phyloP scores from a whole-genome alignment of 108 stramenopile species.

The Nannochloropsis salina region DNA sequence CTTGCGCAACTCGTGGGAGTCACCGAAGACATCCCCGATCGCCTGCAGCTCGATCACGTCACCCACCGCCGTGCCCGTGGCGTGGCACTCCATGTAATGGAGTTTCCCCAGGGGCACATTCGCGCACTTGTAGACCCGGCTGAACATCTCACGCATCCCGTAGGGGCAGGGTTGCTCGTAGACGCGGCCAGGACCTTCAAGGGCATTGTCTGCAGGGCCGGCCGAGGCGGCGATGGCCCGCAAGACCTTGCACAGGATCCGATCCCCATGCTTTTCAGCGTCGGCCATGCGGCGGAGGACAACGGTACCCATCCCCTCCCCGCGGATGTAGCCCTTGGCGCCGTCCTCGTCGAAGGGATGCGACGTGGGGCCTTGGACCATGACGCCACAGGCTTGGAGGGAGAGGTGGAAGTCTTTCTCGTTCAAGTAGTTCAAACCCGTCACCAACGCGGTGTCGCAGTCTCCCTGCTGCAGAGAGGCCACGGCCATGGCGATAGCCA shows the following conservation, averaged over 20 bases:
- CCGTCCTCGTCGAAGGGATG: slow-evolving; percentile 35
- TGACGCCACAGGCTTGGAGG: background rate
- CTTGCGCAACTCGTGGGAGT: slow-evolving; percentile 1
- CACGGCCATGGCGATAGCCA: slow-evolving; percentile 46
- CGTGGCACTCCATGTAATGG: slow-evolving; percentile 53
- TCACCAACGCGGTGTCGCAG: slow-evolving; percentile 45
- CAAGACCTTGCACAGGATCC: slow-evolving; percentile 22
- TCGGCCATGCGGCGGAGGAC: slow-evolving; percentile 34
- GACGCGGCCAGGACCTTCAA: slow-evolving; percentile 15
- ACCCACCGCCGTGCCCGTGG: slow-evolving; percentile 57
- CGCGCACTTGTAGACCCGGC: background rate
- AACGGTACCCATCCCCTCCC: slow-evolving; percentile 41
- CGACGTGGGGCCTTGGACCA: slow-evolving; percentile 36
- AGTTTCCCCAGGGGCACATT: slow-evolving; percentile 25
- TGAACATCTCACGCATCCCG: background rate
- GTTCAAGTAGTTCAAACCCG: slow-evolving; percentile 37
- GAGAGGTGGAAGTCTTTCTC: slow-evolving; percentile 23
- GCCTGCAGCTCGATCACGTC: slow-evolving; percentile 55
- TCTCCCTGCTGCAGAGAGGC: slow-evolving; percentile 37
- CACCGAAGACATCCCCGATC: slow-evolving; percentile 39
- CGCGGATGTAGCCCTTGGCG: slow-evolving; percentile 38
- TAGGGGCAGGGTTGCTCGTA: slow-evolving; percentile 19
- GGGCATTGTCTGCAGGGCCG: background rate
- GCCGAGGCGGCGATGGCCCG: slow-evolving; percentile 4
- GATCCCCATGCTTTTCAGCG: slow-evolving; percentile 23